Conservation (phyloP, 1,284 basidiomycete species). For the Ceratobasidium papillatum region DNA sequence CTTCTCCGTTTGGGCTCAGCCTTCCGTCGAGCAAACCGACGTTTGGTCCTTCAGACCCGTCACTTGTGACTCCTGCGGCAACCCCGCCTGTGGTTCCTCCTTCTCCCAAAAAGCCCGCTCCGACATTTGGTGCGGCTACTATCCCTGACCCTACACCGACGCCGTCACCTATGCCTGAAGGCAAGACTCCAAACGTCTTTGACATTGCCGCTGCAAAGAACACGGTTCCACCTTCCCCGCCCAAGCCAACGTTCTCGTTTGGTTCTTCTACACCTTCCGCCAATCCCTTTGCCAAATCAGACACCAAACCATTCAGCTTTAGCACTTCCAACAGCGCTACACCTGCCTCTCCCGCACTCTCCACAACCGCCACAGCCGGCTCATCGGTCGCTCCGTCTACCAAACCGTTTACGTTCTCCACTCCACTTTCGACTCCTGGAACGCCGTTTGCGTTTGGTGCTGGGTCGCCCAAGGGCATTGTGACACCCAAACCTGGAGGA, state of each 20-base stretch:
- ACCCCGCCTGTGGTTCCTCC: constrained; percentile 18
- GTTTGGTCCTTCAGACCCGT: constrained; percentile 19
- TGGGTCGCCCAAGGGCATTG: constrained; percentile 25
- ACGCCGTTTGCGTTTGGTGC: constrained; percentile 39
- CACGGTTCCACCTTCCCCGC: constrained; percentile 1
- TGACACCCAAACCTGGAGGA: constrained; percentile 13
- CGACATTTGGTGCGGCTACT: constrained; percentile 35
- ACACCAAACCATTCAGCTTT: constrained; percentile 36
- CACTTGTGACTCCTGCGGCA: constrained; percentile 24
- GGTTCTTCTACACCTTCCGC: constrained; percentile 27
- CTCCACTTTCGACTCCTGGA: constrained; percentile 32
- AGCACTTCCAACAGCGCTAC: constrained; percentile 24
- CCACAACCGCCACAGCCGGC: constrained; percentile 21
- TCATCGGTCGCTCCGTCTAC: background rate
- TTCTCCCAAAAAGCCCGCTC: constrained; percentile 20
- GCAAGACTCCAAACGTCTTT: constrained; percentile 10
- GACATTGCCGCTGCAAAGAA: constrained; percentile 17
- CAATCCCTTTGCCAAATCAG: constrained; percentile 27
- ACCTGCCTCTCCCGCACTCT: constrained; percentile 1
- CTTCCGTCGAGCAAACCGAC: constrained; percentile 13
- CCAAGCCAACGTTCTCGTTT: constrained; percentile 41
- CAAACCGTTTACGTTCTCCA: constrained; percentile 25
- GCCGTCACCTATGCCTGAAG: constrained; percentile 28
- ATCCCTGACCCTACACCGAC: constrained; percentile 18
- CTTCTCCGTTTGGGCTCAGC: constrained; percentile 1